Conservation (phyloP, 2,329 filamentous ascomycete genomes). For the Byssothecium circinans region DNA sequence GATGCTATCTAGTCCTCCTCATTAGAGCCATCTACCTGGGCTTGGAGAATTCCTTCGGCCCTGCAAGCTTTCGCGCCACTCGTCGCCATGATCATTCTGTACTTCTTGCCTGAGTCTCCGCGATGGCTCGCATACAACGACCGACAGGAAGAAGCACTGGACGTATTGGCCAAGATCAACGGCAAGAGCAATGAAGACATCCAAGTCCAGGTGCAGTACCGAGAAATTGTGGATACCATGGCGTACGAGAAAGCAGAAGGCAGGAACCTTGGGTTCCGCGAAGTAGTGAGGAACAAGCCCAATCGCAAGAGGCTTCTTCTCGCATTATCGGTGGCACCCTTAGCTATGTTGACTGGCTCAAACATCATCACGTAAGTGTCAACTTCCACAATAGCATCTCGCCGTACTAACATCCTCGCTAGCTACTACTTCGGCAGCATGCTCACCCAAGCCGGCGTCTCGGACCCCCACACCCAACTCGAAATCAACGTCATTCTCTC, state of each 20-base stretch:
- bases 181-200: conserved; percentile 38
- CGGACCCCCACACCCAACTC: conserved; percentile 47
- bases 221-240: conserved; percentile 3
- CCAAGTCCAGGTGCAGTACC: conserved; percentile 4
- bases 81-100: conserved; percentile 39
- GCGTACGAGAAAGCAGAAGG: conserved; percentile 1
- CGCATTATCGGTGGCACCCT: conserved; percentile 37
- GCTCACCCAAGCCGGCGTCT: conserved; percentile 50
- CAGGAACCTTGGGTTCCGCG: not conserved
- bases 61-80: conserved; percentile 51
- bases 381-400: no score
- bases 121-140: conserved; percentile 60
- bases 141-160: conserved; percentile 54
- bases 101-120: conserved; percentile 57
- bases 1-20: no score
- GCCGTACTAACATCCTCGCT: conserved; percentile 20
- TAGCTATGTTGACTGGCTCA: conserved; percentile 21
- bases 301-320: conserved; percentile 46
- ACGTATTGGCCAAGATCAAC: conserved; percentile 58
- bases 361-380: conserved; percentile 23
- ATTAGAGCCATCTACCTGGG: conserved; percentile 54
- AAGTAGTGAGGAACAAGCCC: conserved; percentile 1
- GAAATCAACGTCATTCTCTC: conserved; percentile 32
- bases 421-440: conserved; percentile 46
- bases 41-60: conserved; percentile 52